These are phyloP conservation scores for Skeletonema costatum DNA, from an alignment of 108 stramenopile genomes.

Conservation along the genomic window DNA sequence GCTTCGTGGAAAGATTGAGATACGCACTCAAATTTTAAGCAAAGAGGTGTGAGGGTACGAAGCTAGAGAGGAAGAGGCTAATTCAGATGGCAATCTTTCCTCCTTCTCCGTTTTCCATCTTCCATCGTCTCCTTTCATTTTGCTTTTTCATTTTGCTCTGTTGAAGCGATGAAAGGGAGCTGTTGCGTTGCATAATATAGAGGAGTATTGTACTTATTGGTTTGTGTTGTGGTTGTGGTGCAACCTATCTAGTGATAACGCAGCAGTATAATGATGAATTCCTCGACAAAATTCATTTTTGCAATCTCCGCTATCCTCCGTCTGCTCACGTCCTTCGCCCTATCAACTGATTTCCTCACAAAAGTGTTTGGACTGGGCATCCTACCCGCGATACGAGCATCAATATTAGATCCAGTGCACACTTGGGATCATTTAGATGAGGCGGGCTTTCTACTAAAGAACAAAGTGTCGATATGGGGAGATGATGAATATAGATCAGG, in stretches of 20 bases:
- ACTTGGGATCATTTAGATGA: constrained; percentile 43
- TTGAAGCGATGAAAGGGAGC: no score
- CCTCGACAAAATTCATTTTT: background rate
- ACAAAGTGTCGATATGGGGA: background rate
- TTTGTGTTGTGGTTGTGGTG: background rate
- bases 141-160: no score
- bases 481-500: background rate
- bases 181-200: no score
- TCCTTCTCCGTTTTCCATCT: no score
- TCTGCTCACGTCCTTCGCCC: constrained; percentile 5
- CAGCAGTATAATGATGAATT: background rate
- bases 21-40: no score
- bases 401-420: constrained; percentile 29
- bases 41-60: no score
- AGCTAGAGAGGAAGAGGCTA: no score
- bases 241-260: background rate
- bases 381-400: constrained; percentile 18
- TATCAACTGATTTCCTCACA: background rate
- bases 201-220: no score
- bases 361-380: constrained; percentile 6
- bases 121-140: no score
- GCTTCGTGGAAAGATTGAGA: no score
- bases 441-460: constrained; percentile 22
- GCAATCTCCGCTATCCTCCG: constrained; percentile 3
- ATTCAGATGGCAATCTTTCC: no score